Evolutionary conservation across 352 stramenopile species (phyloP).

Genomic region (Pythium insidiosum): DNA sequence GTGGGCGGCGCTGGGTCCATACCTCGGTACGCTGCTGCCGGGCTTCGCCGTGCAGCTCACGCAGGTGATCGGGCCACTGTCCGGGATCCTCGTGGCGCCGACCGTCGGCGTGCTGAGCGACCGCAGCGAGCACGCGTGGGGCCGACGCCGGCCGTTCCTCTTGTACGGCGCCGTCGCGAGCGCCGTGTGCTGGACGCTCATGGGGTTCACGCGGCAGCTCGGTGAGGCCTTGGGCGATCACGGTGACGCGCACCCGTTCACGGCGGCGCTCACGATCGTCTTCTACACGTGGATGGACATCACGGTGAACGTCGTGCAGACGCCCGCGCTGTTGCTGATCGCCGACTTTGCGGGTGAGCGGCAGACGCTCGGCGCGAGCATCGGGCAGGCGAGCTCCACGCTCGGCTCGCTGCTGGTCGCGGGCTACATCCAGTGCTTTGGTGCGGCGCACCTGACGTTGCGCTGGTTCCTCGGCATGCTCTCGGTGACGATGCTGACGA

Average conservation of each 20-base stretch:
- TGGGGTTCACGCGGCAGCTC: slow-evolving; percentile 61
- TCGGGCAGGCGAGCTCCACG: slow-evolving; percentile 56
- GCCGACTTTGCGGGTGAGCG: slow-evolving; percentile 67
- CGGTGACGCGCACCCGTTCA: slow-evolving; percentile 35
- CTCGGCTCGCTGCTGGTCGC: slow-evolving; percentile 56
- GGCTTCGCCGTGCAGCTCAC: slow-evolving; percentile 65
- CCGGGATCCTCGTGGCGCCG: slow-evolving; percentile 58
- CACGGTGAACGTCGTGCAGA: slow-evolving; percentile 74
- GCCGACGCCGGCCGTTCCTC: slow-evolving; percentile 56
- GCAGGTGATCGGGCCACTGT: slow-evolving; percentile 62
- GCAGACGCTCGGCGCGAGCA: slow-evolving; percentile 50
- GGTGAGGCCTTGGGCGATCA: slow-evolving; percentile 52
- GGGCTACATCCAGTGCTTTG: slow-evolving; percentile 66
- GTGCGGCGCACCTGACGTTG: slow-evolving; percentile 53
- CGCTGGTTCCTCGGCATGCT: slow-evolving; percentile 68
- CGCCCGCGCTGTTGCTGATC: slow-evolving; percentile 58
- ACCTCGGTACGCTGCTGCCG: slow-evolving; percentile 59
- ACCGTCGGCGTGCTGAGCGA: slow-evolving; percentile 66
- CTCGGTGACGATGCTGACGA: slow-evolving; percentile 51
- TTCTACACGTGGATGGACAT: slow-evolving; percentile 85
- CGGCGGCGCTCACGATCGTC: slow-evolving; percentile 45
- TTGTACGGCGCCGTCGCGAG: slow-evolving; percentile 53
- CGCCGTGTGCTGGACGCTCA: slow-evolving; percentile 56
- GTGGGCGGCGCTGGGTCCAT: slow-evolving; percentile 61
- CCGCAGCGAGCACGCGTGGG: slow-evolving; percentile 35